A percentile compares a stretch with the other conserved stretches of the same genome.
These are phyloP conservation scores for Pseudozyma pruni DNA, from an alignment of 1,284 basidiomycete genomes.

Conservation along the genomic window DNA sequence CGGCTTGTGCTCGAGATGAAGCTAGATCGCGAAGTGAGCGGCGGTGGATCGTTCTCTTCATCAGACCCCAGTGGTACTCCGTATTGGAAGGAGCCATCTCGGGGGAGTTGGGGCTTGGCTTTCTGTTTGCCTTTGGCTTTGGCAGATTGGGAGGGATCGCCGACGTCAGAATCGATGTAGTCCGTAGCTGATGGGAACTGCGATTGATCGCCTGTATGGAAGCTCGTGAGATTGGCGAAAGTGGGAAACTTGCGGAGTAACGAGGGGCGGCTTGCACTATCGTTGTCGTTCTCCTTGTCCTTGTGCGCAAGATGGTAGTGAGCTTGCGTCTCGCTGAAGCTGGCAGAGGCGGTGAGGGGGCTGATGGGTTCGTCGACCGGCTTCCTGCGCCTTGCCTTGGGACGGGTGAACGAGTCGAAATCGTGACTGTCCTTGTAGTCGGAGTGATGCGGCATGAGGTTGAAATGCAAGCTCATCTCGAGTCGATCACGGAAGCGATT, in stretches of 20 bases:
- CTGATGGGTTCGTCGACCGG: background rate
- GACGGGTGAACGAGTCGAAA: conserved; percentile 25
- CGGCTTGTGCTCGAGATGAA: background rate
- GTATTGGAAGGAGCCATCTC: conserved; percentile 30
- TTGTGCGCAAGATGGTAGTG: conserved; percentile 9
- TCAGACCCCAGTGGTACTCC: conserved; percentile 22
- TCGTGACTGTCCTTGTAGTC: conserved; percentile 35
- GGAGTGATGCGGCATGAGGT: conserved; percentile 36
- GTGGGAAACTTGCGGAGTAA: conserved; percentile 30
- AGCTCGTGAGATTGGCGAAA: conserved; percentile 11
- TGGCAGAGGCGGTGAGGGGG: background rate
- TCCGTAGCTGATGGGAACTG: conserved; percentile 8
- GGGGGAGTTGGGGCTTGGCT: conserved; percentile 15
- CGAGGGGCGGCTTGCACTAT: conserved; percentile 4
- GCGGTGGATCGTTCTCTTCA: conserved; percentile 12
- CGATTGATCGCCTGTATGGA: conserved; percentile 1
- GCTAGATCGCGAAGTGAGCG: background rate
- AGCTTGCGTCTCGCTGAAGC: conserved; percentile 31
- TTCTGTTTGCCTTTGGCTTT: conserved; percentile 33
- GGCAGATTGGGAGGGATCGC: background rate
- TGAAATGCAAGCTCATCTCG: conserved; percentile 41
- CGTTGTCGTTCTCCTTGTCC: conserved; percentile 7
- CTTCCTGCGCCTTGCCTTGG: conserved; percentile 17
- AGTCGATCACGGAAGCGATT: conserved; percentile 31
- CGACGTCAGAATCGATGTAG: conserved; percentile 7